These are phyloP conservation scores for Dictyostelium purpureum DNA, from an alignment of 78 protist genomes.

Conservation along the genomic window DNA sequence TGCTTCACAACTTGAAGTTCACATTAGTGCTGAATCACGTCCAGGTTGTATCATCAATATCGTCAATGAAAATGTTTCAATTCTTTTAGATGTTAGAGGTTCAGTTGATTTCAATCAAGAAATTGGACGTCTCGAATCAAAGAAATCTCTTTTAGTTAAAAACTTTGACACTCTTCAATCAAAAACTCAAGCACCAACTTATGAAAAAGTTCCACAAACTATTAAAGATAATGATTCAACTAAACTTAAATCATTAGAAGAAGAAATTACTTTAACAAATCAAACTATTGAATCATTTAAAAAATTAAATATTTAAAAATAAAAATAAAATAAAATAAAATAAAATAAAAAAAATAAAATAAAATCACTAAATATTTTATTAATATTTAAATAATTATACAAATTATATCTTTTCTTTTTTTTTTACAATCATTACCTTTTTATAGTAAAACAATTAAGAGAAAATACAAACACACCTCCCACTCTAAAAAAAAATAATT, in stretches of 20 bases:
- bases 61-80: constrained; percentile 24
- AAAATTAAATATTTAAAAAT: constrained; percentile 11
- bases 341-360: neutral
- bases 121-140: constrained; percentile 19
- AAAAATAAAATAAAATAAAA: neutral
- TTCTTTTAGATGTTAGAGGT: constrained; percentile 29
- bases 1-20: constrained; percentile 9
- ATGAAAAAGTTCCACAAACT: constrained; percentile 54
- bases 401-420: no score
- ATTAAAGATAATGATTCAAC: constrained; percentile 11
- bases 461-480: no score
- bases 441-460: no score
- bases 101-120: constrained; percentile 40
- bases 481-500: no score
- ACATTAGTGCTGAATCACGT: neutral
- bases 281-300: constrained; percentile 41
- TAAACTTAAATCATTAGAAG: constrained; percentile 36
- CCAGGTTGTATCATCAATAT: constrained; percentile 29
- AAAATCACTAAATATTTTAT: neutral
- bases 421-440: no score
- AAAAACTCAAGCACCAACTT: constrained; percentile 42
- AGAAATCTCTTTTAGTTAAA: neutral
- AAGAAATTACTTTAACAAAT: constrained; percentile 18
- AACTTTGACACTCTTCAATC: constrained; percentile 6
- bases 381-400: no score